These are phyloP conservation scores for Actinidia polygama DNA, from an alignment of 179 eudicot genomes.

Conservation along the genomic window DNA sequence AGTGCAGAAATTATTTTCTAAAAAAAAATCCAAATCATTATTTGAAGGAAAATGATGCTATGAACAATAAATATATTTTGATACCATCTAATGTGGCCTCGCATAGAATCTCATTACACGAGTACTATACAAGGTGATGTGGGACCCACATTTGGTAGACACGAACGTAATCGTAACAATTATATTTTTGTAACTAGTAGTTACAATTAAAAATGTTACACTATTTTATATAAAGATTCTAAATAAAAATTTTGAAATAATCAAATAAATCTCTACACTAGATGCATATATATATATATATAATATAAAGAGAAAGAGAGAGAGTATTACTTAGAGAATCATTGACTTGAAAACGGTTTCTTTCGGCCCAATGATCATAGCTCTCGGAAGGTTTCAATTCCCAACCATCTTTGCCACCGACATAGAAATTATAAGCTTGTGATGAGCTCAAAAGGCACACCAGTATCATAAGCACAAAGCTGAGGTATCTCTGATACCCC, in stretches of 20 bases:
- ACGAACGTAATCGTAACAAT: not conserved
- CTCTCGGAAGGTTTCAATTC: conserved; percentile 50
- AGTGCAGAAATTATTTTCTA: too few relatives aligned
- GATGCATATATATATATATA: not conserved
- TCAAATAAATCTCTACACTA: not conserved
- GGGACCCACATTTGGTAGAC: too few relatives aligned
- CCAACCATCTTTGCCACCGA: conserved; percentile 81
- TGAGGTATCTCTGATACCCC: conserved; percentile 15
- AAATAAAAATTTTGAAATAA: not conserved
- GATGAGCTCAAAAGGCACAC: conserved; percentile 23
- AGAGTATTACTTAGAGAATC: conserved; percentile 57
- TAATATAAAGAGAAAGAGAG: not conserved
- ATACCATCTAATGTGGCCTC: too few relatives aligned
- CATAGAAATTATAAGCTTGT: conserved; percentile 48
- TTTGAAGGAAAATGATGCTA: too few relatives aligned
- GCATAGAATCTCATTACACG: too few relatives aligned
- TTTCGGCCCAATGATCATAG: conserved; percentile 70
- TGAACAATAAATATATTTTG: too few relatives aligned
- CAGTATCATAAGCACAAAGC: conserved; percentile 19
- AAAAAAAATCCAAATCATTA: too few relatives aligned
- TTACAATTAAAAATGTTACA: not conserved
- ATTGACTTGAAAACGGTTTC: conserved; percentile 70
- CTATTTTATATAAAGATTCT: too few relatives aligned
- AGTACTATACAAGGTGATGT: too few relatives aligned
- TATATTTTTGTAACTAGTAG: not conserved